Evolutionary conservation across 2,329 filamentous ascomycete species (phyloP), one percentile per base, ranked within the genome.

Genomic region (Cladosporium sp.): DNA sequence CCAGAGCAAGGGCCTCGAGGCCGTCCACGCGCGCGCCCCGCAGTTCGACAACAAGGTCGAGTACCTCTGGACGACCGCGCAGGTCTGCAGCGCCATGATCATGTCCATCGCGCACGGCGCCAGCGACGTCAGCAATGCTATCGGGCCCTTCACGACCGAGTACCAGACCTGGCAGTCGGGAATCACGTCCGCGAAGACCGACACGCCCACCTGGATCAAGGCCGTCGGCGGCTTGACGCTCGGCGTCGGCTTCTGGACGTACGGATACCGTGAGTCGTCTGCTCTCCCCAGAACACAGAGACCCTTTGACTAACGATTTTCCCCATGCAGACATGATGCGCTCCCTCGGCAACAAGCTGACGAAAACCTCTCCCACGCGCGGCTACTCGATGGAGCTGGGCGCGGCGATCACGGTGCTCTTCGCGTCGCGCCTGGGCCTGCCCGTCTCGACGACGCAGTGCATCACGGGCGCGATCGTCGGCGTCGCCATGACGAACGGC

Each of bases 51-150:
- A 83, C 68, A 75, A 76, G 55, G 72, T 77, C 56, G 80, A 84
- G 65, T 79, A 78, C 66, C 74, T 78, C 5, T 85, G 83, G 70
- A 82, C 81, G 6, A 85, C 82, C 60, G 74, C 84, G 58, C 82
- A 85, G 65, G 64, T 85, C 55, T 68, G 84, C 53, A 84, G 82
- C 14, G 84, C 84, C 52, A 84, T 82, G 70, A 86, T 83, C 52
- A 83, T 83, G 22, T 85, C 82, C 2, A 86, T 87, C 59, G 82
- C 83, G 1, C 83, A 85, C 66, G 82, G 82, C 16, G 80, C 81
- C 56, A 85, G 84, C 64, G 82, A 84, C 56, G 78, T 58, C 18
- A 72, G 77, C 60, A 84, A 78, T 61, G 81, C 81, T 18, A 75
- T 83, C 46, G 81, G 80, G 0, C 82, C 82, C 1, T 82, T 80